phyloP scores from a whole-genome alignment of 805 yeast genomes.

The Lachancea waltii region DNA sequence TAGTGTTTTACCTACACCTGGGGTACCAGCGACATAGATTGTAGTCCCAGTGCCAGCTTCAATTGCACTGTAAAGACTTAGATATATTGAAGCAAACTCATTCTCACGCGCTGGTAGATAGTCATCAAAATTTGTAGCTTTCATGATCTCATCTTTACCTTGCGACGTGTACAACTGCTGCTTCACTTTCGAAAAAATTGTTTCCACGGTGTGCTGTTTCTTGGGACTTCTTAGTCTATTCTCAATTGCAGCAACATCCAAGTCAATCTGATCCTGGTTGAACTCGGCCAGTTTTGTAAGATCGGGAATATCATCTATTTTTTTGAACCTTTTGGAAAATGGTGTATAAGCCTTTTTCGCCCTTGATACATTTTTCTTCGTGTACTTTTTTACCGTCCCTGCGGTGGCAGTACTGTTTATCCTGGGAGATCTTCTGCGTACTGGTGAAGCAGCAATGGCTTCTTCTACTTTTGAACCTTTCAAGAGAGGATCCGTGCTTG shows the following conservation, averaged over 20 bases:
- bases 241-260: conserved; percentile 23
- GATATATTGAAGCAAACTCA: conserved; percentile 66
- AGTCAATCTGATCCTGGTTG: conserved; percentile 18
- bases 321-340: conserved; percentile 22
- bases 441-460: conserved; percentile 1
- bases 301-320: conserved; percentile 28
- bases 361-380: conserved; percentile 28
- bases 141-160: conserved; percentile 37
- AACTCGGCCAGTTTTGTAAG: conserved; percentile 26
- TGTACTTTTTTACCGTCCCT: conserved; percentile 26
- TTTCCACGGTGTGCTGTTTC: conserved; percentile 32
- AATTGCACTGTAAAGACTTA: conserved; percentile 65
- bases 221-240: conserved; percentile 35
- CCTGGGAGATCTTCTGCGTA: neutral
- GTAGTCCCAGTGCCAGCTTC: conserved; percentile 70
- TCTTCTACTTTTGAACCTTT: neutral
- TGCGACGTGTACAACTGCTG: conserved; percentile 37
- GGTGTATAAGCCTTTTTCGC: conserved; percentile 30
- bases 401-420: conserved; percentile 7
- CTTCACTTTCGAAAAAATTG: conserved; percentile 31
- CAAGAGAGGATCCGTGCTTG: neutral
- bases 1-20: conserved; percentile 97
- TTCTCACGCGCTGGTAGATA: conserved; percentile 80
- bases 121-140: conserved; percentile 34
- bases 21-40: conserved; percentile 90